Conservation (phyloP, 2,329 filamentous ascomycete genomes). For the Hymenoscyphus repandus region DNA sequence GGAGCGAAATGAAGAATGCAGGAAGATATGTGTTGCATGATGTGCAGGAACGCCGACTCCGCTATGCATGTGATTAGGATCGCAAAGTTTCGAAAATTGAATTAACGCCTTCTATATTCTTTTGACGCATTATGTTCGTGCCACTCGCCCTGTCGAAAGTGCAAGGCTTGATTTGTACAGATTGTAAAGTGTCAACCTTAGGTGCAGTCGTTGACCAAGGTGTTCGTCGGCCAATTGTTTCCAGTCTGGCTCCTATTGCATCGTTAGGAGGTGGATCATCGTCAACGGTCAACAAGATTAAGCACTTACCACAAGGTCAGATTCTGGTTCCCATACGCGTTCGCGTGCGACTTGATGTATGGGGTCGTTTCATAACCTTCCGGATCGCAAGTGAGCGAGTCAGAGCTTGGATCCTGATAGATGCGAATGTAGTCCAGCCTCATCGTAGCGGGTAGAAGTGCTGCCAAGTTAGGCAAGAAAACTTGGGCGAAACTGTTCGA, state of each 20-base stretch:
- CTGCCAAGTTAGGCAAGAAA: constrained; percentile 49
- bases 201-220: constrained; percentile 51
- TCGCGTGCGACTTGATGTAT: constrained; percentile 58
- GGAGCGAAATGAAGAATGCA: neutral
- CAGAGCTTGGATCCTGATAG: constrained; percentile 57
- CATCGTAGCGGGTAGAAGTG: constrained; percentile 58
- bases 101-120: constrained; percentile 21
- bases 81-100: constrained; percentile 6
- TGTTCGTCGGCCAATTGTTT: constrained; percentile 57
- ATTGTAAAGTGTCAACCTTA: neutral
- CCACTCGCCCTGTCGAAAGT: constrained; percentile 11
- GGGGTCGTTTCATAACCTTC: constrained; percentile 59
- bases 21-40: constrained; percentile 1
- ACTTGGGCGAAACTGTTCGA: constrained; percentile 58
- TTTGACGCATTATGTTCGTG: constrained; percentile 21
- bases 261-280: constrained; percentile 21
- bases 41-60: constrained; percentile 10
- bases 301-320: constrained; percentile 46
- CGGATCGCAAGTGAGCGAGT: constrained; percentile 62
- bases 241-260: constrained; percentile 36
- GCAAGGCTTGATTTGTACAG: constrained; percentile 21
- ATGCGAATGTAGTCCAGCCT: constrained; percentile 66
- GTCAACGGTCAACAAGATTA: too few relatives aligned
- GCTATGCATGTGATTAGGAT: constrained; percentile 12
- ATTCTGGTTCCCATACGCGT: constrained; percentile 55